Evolutionary conservation across 2,329 filamentous ascomycete species (phyloP).

Genomic region (Lojkania enalia): DNA sequence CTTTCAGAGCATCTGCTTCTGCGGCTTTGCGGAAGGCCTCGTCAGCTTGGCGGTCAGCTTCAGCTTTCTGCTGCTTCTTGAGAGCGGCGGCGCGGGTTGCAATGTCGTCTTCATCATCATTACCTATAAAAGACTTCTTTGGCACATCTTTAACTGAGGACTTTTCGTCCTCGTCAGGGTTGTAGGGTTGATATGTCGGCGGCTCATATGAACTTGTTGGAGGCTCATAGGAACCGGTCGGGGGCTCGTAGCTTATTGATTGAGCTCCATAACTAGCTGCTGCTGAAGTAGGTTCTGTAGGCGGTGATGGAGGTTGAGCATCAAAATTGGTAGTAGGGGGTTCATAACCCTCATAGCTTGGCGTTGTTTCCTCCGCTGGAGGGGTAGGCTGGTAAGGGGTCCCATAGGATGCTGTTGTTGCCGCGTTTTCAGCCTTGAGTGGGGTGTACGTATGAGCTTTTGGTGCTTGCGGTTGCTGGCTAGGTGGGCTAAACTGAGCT

Average conservation of each 20-base stretch:
- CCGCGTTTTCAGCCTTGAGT: slow-evolving; percentile 31
- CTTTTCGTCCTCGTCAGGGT: slow-evolving; percentile 55
- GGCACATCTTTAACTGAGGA: slow-evolving; percentile 55
- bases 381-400: slow-evolving; percentile 37
- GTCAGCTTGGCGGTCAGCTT: slow-evolving; percentile 72
- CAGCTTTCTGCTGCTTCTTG: slow-evolving; percentile 58
- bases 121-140: slow-evolving; percentile 80
- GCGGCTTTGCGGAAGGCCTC: slow-evolving; percentile 85
- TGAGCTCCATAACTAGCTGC: slow-evolving; percentile 16
- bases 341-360: slow-evolving; percentile 34
- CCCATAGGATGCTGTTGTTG: slow-evolving; percentile 28
- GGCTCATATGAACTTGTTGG: slow-evolving; percentile 32
- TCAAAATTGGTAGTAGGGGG: slow-evolving; percentile 32
- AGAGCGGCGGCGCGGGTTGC: slow-evolving; percentile 56
- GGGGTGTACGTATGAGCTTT: slow-evolving; percentile 40
- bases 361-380: slow-evolving; percentile 22
- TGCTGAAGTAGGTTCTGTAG: slow-evolving; percentile 10
- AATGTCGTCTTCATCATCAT: slow-evolving; percentile 74
- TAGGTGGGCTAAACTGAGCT: slow-evolving; percentile 34
- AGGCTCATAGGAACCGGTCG: slow-evolving; percentile 38
- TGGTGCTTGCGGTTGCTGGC: slow-evolving; percentile 22
- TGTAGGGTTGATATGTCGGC: slow-evolving; percentile 51
- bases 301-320: slow-evolving; percentile 14
- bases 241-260: slow-evolving; percentile 28
- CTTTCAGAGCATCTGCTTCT: slow-evolving; percentile 67